phyloP scores from a whole-genome alignment of 768 basidiomycete species.

The Floccularia luteovirens region DNA sequence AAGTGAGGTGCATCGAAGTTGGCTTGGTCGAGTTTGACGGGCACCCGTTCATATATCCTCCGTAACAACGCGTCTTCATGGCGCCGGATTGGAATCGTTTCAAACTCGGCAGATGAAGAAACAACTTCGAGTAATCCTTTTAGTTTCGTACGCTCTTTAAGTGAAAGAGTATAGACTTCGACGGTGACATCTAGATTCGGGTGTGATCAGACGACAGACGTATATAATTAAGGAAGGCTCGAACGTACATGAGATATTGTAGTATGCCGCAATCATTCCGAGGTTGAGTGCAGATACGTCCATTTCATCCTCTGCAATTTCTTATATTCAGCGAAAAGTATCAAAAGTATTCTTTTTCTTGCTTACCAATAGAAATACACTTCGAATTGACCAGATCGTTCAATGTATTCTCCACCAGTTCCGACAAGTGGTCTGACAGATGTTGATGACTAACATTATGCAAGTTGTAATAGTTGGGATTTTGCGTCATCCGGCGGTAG shows the following conservation, averaged over 20 bases:
- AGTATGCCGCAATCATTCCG: slow-evolving; percentile 98
- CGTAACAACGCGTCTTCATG: slow-evolving; percentile 84
- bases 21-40: slow-evolving; percentile 78
- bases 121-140: slow-evolving; percentile 96
- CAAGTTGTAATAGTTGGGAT: slow-evolving; percentile 91
- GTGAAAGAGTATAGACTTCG: slow-evolving; percentile 91
- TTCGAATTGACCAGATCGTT: slow-evolving; percentile 91
- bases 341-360: background rate
- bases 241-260: slow-evolving; percentile 86
- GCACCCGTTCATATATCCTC: slow-evolving; percentile 92
- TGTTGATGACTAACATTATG: slow-evolving; percentile 96
- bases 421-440: slow-evolving; percentile 91
- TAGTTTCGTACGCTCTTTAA: slow-evolving; percentile 94
- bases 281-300: slow-evolving; percentile 87
- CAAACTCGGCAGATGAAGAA: slow-evolving; percentile 95
- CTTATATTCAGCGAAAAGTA: slow-evolving; percentile 1
- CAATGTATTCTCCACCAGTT: slow-evolving; percentile 90
- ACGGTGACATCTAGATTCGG: slow-evolving; percentile 86
- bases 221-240: background rate
- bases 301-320: slow-evolving; percentile 77
- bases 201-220: slow-evolving; percentile 7
- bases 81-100: slow-evolving; percentile 87
- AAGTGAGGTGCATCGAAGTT: slow-evolving; percentile 96
- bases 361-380: slow-evolving; percentile 81
- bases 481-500: slow-evolving; percentile 96